A percentile compares a stretch with the other conserved stretches of the same genome.
These are phyloP conservation scores for Hirschfeldia incana DNA, from an alignment of 345 rosid species.

Conservation along the genomic window DNA sequence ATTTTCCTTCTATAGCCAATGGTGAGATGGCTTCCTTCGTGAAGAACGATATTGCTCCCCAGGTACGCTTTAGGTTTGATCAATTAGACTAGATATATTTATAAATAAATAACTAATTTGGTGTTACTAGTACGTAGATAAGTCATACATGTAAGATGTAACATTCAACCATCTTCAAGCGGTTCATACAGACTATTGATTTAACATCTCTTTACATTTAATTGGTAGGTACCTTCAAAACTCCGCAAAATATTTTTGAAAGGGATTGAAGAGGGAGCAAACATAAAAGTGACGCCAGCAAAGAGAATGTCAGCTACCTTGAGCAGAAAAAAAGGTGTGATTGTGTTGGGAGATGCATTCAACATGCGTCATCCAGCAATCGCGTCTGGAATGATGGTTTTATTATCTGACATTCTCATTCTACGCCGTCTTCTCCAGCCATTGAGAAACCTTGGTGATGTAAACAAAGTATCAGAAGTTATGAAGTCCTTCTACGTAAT, in stretches of 20 bases:
- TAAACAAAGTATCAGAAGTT: slow-evolving; percentile 8
- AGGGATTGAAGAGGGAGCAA: no score
- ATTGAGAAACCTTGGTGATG: slow-evolving; percentile 28
- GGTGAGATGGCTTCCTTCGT: slow-evolving; percentile 46
- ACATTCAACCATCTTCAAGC: neutral
- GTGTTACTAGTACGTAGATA: neutral
- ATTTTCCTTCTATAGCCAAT: slow-evolving; percentile 45
- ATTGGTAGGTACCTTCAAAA: slow-evolving; percentile 9
- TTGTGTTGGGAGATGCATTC: no score
- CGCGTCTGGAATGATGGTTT: no score
- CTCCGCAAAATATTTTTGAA: neutral
- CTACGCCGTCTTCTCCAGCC: slow-evolving; percentile 47
- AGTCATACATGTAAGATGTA: neutral
- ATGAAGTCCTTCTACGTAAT: slow-evolving; percentile 48
- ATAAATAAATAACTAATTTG: neutral
- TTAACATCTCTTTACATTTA: neutral
- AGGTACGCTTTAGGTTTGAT: slow-evolving; percentile 26
- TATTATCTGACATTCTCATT: slow-evolving; percentile 41
- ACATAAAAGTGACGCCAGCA: no score
- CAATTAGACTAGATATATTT: neutral
- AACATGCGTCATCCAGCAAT: no score
- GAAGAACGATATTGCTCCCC: slow-evolving; percentile 41
- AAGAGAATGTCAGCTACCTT: no score
- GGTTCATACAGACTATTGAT: neutral
- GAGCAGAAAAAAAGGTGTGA: no score